These are phyloP conservation scores for Yamadazyma aaseri DNA, from an alignment of 1,139 yeast species.

Conservation along the genomic window DNA sequence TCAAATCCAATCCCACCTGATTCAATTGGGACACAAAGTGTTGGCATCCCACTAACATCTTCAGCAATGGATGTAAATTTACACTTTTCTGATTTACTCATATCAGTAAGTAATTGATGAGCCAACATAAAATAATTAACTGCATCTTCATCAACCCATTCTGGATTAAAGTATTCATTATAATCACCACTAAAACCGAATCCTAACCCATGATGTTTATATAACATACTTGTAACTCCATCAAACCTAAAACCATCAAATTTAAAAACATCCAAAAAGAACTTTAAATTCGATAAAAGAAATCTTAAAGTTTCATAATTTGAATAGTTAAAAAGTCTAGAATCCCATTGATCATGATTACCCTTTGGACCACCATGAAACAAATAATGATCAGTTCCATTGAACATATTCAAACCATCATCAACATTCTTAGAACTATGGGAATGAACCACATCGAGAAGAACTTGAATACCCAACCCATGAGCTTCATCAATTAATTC, in stretches of 20 bases:
- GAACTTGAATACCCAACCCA: slow-evolving; percentile 78
- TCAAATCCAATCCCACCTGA: slow-evolving; percentile 92
- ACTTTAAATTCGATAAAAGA: slow-evolving; percentile 82
- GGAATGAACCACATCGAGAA: slow-evolving; percentile 91
- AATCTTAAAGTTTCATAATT: slow-evolving; percentile 88
- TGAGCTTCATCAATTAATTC: slow-evolving; percentile 92
- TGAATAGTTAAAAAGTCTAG: slow-evolving; percentile 87
- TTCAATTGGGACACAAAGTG: slow-evolving; percentile 71
- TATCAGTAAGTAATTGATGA: slow-evolving; percentile 64
- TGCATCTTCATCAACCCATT: slow-evolving; percentile 86
- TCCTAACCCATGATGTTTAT: slow-evolving; percentile 88
- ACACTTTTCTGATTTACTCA: slow-evolving; percentile 41
- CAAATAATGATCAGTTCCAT: slow-evolving; percentile 93
- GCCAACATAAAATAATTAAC: slow-evolving; percentile 85
- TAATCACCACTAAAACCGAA: slow-evolving; percentile 91
- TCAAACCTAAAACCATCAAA: slow-evolving; percentile 97
- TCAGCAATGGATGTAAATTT: slow-evolving; percentile 84
- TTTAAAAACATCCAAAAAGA: slow-evolving; percentile 74
- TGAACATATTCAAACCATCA: slow-evolving; percentile 91
- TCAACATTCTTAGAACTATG: slow-evolving; percentile 93
- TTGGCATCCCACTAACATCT: slow-evolving; percentile 97
- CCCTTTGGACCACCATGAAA: slow-evolving; percentile 90
- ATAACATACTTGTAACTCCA: slow-evolving; percentile 94
- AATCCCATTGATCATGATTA: slow-evolving; percentile 90
- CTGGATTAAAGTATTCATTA: slow-evolving; percentile 81